Conservation (phyloP, 805 yeast species). For the Candida fluviatilis region DNA sequence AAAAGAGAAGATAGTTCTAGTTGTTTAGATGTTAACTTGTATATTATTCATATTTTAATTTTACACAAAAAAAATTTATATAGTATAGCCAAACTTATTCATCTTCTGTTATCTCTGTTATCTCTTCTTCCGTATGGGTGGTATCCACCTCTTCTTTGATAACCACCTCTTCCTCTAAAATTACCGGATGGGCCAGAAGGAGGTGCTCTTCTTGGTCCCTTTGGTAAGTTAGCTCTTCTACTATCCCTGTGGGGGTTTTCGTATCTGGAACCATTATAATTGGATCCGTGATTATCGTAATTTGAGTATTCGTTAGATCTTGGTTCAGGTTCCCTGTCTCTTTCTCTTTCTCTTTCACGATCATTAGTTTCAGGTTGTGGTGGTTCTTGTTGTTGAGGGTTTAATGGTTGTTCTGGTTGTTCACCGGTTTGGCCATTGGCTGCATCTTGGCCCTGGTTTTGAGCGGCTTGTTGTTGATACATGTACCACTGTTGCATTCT, state of each 20-base stretch:
- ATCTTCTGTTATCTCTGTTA: slow-evolving; percentile 2
- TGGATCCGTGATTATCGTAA: slow-evolving; percentile 12
- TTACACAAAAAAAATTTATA: no score
- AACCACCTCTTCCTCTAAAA: slow-evolving; percentile 21
- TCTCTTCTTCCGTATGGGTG: slow-evolving; percentile 37
- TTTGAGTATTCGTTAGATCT: slow-evolving; percentile 9
- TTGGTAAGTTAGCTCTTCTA: slow-evolving; percentile 40
- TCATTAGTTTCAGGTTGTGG: slow-evolving; percentile 14
- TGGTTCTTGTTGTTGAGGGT: slow-evolving; percentile 36
- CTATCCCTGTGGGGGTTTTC: slow-evolving; percentile 18
- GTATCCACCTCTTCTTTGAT: slow-evolving; percentile 29
- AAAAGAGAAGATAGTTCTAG: slow-evolving; percentile 17
- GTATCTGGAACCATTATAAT: slow-evolving; percentile 7
- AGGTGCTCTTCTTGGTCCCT: slow-evolving; percentile 47
- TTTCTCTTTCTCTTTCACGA: slow-evolving; percentile 14
- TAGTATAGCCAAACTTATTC: no score
- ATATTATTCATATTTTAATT: neutral
- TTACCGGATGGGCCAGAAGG: slow-evolving; percentile 36
- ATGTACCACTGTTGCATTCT: slow-evolving; percentile 64
- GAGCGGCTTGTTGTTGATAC: slow-evolving; percentile 47
- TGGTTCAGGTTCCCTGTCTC: slow-evolving; percentile 7
- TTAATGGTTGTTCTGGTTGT: slow-evolving; percentile 38
- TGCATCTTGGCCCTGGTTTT: slow-evolving; percentile 16
- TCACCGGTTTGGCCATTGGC: slow-evolving; percentile 17
- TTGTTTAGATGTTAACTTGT: neutral